Conservation (phyloP, 768 basidiomycete genomes). For the Gymnopilus dilepis region DNA sequence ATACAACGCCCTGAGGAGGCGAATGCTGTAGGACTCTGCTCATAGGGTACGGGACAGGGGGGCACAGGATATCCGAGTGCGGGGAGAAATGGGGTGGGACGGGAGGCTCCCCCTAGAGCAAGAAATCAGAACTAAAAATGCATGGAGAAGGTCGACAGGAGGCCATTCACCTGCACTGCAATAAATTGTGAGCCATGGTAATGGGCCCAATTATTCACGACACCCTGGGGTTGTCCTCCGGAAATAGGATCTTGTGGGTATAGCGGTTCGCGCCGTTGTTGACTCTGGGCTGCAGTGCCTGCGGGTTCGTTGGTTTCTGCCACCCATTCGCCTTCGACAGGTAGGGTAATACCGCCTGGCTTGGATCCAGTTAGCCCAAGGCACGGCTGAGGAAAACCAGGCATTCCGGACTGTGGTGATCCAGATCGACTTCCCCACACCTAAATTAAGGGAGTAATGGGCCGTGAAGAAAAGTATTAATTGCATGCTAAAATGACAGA, state of each 20-base stretch:
- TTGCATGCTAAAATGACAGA: slow-evolving; percentile 5
- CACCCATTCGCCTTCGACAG: background rate
- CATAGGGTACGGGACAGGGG: background rate
- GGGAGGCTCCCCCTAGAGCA: background rate
- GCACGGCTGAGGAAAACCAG: background rate
- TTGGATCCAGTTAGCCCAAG: background rate
- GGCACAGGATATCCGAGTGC: background rate
- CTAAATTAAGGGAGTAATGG: slow-evolving; percentile 10
- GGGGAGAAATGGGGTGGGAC: background rate
- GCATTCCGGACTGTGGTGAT: slow-evolving; percentile 12
- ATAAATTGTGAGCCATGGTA: background rate
- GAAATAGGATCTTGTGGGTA: background rate
- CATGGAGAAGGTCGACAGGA: background rate
- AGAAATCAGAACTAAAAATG: background rate
- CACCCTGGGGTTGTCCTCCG: background rate
- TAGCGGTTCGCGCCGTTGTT: background rate
- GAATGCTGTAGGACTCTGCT: background rate
- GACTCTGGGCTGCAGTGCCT: background rate
- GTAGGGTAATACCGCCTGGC: background rate
- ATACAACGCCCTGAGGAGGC: background rate
- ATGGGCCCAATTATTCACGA: background rate
- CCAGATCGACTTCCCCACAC: slow-evolving; percentile 18
- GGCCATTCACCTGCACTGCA: background rate
- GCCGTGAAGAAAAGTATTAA: background rate
- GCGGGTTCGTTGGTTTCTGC: background rate